Conservation (phyloP, 208 protist species). For the Leptomonas pyrrhocoris region DNA sequence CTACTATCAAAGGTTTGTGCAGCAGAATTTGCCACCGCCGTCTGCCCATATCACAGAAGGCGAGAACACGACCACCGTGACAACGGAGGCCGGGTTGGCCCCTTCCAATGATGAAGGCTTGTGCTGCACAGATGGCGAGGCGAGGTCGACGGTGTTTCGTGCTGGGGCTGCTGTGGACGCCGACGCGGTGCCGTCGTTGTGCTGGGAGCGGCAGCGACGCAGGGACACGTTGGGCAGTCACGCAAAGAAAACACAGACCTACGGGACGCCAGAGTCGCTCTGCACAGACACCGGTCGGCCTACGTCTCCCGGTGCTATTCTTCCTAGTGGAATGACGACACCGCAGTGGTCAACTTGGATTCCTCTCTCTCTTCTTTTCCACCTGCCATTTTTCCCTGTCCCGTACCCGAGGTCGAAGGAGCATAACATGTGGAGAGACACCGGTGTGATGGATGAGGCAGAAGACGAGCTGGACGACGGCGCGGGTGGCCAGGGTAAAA, state of each 20-base stretch:
- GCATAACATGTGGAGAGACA: too few relatives aligned
- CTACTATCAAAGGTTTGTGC: conserved; percentile 21
- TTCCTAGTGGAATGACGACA: too few relatives aligned
- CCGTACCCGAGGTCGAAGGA: conserved; percentile 6
- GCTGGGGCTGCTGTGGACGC: too few relatives aligned
- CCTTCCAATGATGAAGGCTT: too few relatives aligned
- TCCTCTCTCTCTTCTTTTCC: conserved; percentile 14
- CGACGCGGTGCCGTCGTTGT: conserved; percentile 5
- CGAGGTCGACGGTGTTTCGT: too few relatives aligned
- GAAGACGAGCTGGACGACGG: not conserved
- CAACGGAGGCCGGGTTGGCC: not conserved
- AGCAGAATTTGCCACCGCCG: too few relatives aligned
- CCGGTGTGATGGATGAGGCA: not conserved
- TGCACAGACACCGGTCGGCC: too few relatives aligned
- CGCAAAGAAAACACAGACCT: not conserved
- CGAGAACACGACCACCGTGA: not conserved
- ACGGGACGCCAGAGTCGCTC: not conserved
- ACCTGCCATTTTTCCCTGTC: conserved; percentile 42
- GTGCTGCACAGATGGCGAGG: too few relatives aligned
- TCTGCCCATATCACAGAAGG: too few relatives aligned
- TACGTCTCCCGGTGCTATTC: too few relatives aligned
- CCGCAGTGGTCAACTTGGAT: conserved; percentile 14
- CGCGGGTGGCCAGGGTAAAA: too few relatives aligned
- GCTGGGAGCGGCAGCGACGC: not conserved
- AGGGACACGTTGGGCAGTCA: too few relatives aligned